These are phyloP conservation scores for Plasmodium coatneyi DNA, from an alignment of 169 alveolate species.

Conservation along the genomic window DNA sequence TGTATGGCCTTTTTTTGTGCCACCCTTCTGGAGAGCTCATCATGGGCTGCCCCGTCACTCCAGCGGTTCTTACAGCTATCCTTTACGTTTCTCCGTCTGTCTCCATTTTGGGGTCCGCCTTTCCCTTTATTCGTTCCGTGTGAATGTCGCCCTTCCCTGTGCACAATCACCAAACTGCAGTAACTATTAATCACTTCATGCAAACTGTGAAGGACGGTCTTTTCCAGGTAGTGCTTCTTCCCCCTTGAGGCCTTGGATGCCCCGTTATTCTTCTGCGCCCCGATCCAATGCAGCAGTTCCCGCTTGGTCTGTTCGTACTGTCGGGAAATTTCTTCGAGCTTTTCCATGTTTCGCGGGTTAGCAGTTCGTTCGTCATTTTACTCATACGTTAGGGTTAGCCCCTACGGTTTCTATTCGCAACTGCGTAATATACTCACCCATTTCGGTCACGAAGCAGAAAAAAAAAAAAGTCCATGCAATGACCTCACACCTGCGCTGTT, in stretches of 20 bases:
- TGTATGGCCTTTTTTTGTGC: slow-evolving; percentile 12
- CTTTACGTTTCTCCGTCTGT: neutral
- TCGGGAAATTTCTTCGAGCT: neutral
- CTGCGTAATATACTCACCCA: neutral
- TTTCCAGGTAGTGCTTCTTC: neutral
- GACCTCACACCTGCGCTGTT: neutral
- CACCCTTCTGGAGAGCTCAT: neutral
- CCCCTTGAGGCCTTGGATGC: neutral
- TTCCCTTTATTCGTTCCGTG: neutral
- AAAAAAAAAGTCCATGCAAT: neutral
- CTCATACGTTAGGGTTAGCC: neutral
- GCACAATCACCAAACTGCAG: neutral
- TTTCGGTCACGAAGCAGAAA: neutral
- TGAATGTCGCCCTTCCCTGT: neutral
- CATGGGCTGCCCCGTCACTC: neutral
- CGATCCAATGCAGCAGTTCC: neutral
- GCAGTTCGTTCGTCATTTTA: neutral
- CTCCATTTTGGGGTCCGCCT: neutral
- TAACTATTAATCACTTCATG: slow-evolving; percentile 4
- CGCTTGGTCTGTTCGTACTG: neutral
- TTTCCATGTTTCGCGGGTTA: neutral
- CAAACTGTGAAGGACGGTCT: slow-evolving; percentile 10
- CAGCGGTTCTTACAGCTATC: neutral
- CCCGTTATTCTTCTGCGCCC: neutral
- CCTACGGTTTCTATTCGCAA: neutral